phyloP scores from a whole-genome alignment of 2,329 filamentous ascomycete genomes.

The Epichloe bromicola region DNA sequence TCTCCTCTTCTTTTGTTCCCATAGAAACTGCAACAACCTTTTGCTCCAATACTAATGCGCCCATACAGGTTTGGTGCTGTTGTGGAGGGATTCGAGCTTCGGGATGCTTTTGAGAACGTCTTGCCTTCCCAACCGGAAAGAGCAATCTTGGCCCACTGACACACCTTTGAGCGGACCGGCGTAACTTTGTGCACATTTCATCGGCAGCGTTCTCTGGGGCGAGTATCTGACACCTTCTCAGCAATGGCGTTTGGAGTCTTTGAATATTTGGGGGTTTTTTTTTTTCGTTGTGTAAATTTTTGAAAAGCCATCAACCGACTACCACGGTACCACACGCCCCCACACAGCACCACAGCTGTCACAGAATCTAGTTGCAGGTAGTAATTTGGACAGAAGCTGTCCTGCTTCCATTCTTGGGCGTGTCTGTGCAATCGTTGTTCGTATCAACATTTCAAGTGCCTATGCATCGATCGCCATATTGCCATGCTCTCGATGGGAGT shows the following conservation, averaged over 20 bases:
- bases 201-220: background rate
- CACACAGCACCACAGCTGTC: background rate
- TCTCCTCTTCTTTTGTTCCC: background rate
- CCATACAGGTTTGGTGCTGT: constrained; percentile 45
- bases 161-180: background rate
- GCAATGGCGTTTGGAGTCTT: background rate
- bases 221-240: background rate
- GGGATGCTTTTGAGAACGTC: constrained; percentile 63
- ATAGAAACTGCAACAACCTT: background rate
- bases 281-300: background rate
- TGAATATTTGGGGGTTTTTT: background rate
- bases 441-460: background rate
- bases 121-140: constrained; percentile 11
- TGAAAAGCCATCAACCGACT: too few relatives aligned
- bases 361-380: background rate
- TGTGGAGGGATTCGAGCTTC: constrained; percentile 55
- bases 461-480: too few relatives aligned
- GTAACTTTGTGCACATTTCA: background rate
- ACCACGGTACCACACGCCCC: background rate
- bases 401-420: too few relatives aligned
- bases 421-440: background rate
- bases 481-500: background rate
- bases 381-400: too few relatives aligned
- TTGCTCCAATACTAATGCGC: background rate
- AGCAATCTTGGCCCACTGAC: constrained; percentile 8